A percentile compares a stretch with the other conserved stretches of the same genome.
phyloP scores from a whole-genome alignment of 352 stramenopile species.

The Bremia lactucae region DNA sequence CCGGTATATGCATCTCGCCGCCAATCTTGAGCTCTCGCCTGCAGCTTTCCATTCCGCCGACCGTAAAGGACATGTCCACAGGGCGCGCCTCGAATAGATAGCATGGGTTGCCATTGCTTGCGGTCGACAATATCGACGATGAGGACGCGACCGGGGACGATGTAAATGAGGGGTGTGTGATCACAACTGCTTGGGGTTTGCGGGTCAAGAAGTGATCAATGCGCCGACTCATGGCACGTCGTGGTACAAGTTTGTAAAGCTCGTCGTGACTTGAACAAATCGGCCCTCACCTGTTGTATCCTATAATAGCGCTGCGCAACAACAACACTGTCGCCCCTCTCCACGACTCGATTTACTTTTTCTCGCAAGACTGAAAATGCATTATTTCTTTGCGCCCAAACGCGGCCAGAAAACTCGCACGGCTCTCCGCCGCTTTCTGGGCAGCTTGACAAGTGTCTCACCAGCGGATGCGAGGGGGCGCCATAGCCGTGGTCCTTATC shows the following conservation, averaged over 20 bases:
- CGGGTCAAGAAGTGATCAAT: constrained; percentile 21
- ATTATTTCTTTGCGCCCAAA: constrained; percentile 13
- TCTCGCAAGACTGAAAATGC: constrained; percentile 25
- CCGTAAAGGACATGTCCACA: constrained; percentile 16
- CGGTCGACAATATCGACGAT: constrained; percentile 3
- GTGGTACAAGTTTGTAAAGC: constrained; percentile 1
- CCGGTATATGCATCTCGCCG: constrained; percentile 16
- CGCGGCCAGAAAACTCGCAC: constrained; percentile 7
- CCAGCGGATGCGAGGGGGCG: constrained; percentile 16
- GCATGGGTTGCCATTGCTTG: constrained; percentile 6
- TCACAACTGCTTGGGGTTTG: constrained; percentile 9
- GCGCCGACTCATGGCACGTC: constrained; percentile 17
- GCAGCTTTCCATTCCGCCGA: constrained; percentile 18
- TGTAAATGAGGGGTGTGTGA: constrained; percentile 6
- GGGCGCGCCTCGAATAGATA: constrained; percentile 11
- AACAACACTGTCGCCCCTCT: constrained; percentile 5
- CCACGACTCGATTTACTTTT: constrained; percentile 22
- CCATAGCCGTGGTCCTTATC: too few species aligned
- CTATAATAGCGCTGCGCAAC: constrained; percentile 8
- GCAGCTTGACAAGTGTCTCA: constrained; percentile 24
- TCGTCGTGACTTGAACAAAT: constrained; percentile 9
- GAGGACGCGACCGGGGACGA: constrained; percentile 5
- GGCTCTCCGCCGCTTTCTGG: constrained; percentile 20
- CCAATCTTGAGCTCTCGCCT: constrained; percentile 35
- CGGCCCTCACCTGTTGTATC: constrained; percentile 13